phyloP scores from a whole-genome alignment of 306 rosid species.

The Trifolium subterraneum region DNA sequence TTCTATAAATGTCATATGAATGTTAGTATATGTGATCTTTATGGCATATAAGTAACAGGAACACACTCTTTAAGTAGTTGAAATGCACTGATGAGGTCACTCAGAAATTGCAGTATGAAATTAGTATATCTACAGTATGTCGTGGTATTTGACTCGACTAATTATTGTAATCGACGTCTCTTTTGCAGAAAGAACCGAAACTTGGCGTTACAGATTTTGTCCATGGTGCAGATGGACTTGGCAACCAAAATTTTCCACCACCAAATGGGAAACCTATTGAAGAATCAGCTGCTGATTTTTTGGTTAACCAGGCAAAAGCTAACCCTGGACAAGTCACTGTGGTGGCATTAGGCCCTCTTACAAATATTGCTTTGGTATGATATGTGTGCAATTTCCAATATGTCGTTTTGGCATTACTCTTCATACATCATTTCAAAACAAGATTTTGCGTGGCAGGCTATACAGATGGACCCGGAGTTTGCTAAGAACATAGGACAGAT shows the following conservation, averaged over 20 bases:
- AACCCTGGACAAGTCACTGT: slow-evolving; percentile 83
- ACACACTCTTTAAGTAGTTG: too few relatives aligned
- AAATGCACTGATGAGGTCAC: too few relatives aligned
- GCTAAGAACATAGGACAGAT: slow-evolving; percentile 74
- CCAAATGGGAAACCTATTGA: slow-evolving; percentile 79
- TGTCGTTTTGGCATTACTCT: slow-evolving; percentile 6
- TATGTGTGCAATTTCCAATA: slow-evolving; percentile 35
- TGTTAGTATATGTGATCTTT: too few relatives aligned
- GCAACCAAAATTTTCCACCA: slow-evolving; percentile 92
- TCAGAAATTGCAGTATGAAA: too few relatives aligned
- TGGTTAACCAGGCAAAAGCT: slow-evolving; percentile 75
- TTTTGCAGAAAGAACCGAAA: slow-evolving; percentile 67
- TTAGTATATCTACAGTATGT: too few relatives aligned
- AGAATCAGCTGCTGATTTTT: slow-evolving; percentile 72
- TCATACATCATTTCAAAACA: slow-evolving; percentile 20
- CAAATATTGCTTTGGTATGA: slow-evolving; percentile 88
- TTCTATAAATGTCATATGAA: too few relatives aligned
- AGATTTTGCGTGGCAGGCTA: slow-evolving; percentile 59
- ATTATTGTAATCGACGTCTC: slow-evolving; percentile 19
- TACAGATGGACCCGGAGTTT: slow-evolving; percentile 80
- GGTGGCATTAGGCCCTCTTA: slow-evolving; percentile 92
- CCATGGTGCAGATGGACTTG: slow-evolving; percentile 93
- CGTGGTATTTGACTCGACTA: slow-evolving; percentile 4
- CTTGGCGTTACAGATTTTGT: slow-evolving; percentile 91
- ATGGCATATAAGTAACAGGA: too few relatives aligned